Evolutionary conservation across 2,329 filamentous ascomycete species (phyloP), one percentile per base, ranked within the genome.

Genomic region (Xylariomycetidae sp.): DNA sequence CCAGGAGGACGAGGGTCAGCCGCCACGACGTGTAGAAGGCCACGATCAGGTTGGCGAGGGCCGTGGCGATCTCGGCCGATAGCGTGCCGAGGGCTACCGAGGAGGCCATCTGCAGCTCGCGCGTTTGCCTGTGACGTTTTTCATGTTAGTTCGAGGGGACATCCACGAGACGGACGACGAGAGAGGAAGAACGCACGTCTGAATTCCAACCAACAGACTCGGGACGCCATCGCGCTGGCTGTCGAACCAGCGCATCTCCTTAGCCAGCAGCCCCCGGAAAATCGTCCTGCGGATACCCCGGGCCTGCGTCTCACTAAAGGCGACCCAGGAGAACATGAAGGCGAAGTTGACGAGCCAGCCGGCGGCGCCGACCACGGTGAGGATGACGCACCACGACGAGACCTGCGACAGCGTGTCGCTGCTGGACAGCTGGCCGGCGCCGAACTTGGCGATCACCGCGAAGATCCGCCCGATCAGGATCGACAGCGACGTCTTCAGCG

Each of bases 181-280:
- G 19, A 23, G 5, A 9, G 3, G 6, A 13, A 34, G 37, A 32
- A 58, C 79, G 59, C 64, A 89, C 83, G 79, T 79, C 57, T 94
- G 82, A 19, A 88, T 67, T 34, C 79, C 70, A 12, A 80, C 73
- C 13, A 93, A 64, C 25, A 92, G 68, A 13, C 85, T 80, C 1
- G 76, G 73, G 13, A 85, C 70, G 0, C 89, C 90, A 35, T 85
- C 77, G 23, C 74, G 66, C 32, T 80, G 72, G 13, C 69, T 65
- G 53, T 95, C 88, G 50, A 85, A 95, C 88, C 89, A 96, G 28
- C 71, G 68, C 53, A 92, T 75, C 10, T 90, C 76, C 51, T 81
- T 86, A 5, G 65, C 60, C n/a, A 94, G 54, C 22, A 96, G 62
- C 2, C 72, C 72, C 2, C 63, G 48, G 50, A 95, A 95, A 3